Evolutionary conservation across 345 rosid genomes (phyloP).

Genomic region (Erodium maritimum): DNA sequence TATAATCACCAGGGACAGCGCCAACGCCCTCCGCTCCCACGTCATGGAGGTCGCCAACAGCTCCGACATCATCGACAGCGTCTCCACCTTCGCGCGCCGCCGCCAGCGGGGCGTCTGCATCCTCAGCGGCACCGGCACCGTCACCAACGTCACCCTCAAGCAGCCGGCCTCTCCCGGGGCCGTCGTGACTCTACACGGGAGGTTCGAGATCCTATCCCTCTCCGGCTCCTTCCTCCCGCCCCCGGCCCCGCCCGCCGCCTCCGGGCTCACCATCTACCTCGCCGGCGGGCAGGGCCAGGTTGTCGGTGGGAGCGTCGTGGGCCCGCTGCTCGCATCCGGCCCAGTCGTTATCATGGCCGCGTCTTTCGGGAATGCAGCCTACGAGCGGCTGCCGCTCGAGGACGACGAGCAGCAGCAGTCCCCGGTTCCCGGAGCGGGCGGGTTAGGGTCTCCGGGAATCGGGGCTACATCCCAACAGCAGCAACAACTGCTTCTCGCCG

Average conservation of each 20-base stretch:
- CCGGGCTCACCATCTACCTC: slow-evolving; percentile 70
- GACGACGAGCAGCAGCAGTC: slow-evolving; percentile 43
- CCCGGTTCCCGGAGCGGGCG: slow-evolving; percentile 21
- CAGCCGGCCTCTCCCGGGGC: slow-evolving; percentile 82
- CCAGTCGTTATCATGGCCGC: slow-evolving; percentile 94
- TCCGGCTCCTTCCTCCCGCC: slow-evolving; percentile 90
- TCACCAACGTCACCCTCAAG: slow-evolving; percentile 59
- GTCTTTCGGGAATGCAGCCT: slow-evolving; percentile 97
- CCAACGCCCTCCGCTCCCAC: slow-evolving; percentile 90
- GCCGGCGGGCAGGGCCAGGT: slow-evolving; percentile 99
- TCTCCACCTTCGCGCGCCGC: slow-evolving; percentile 62
- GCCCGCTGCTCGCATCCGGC: slow-evolving; percentile 69
- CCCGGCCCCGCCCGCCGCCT: slow-evolving; percentile 85
- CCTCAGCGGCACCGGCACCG: slow-evolving; percentile 80
- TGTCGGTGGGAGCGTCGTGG: slow-evolving; percentile 81
- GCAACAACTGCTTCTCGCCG: slow-evolving; percentile 47
- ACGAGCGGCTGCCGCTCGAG: slow-evolving; percentile 71
- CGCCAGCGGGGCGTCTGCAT: slow-evolving; percentile 84
- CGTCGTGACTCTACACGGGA: slow-evolving; percentile 72
- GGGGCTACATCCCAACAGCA: slow-evolving; percentile 32
- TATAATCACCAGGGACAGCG: slow-evolving; percentile 87
- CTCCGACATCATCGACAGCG: slow-evolving; percentile 70
- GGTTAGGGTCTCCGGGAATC: slow-evolving; percentile 28
- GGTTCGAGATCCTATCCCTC: slow-evolving; percentile 82
- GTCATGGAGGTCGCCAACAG: slow-evolving; percentile 77